A percentile compares a stretch with the other conserved stretches of the same genome.
Evolutionary conservation across 1,284 basidiomycete species (phyloP).

Genomic region (Fomitopsis pinicola): DNA sequence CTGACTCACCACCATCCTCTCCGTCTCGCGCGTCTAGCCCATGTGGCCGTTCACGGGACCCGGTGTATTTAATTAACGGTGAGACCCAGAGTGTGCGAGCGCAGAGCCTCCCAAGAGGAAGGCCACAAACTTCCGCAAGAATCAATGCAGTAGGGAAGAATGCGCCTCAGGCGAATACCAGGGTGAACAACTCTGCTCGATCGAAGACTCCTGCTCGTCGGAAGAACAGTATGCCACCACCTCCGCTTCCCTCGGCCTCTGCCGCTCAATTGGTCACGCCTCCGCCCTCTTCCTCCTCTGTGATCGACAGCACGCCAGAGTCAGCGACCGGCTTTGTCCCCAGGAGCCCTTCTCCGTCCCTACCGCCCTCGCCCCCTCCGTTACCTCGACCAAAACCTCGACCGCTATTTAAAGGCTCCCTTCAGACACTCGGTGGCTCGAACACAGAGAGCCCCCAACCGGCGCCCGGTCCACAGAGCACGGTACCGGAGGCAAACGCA

Average conservation of each 20-base stretch:
- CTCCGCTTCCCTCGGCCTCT: slow-evolving; percentile 1
- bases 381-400: slow-evolving; percentile 8
- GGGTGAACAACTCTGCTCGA: background rate
- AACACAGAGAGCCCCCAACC: background rate
- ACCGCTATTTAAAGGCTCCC: background rate
- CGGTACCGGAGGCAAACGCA: background rate
- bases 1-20: slow-evolving; percentile 23
- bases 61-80: slow-evolving; percentile 2
- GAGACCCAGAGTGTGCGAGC: slow-evolving; percentile 3
- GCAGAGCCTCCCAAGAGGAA: background rate
- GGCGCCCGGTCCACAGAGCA: background rate
- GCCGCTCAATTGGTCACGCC: slow-evolving; percentile 31
- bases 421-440: background rate
- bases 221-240: background rate
- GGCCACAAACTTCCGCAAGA: slow-evolving; percentile 4
- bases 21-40: slow-evolving; percentile 9
- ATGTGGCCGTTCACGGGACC: slow-evolving; percentile 9
- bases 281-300: slow-evolving; percentile 34
- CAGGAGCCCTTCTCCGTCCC: slow-evolving; percentile 17
- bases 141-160: background rate
- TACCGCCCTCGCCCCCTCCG: slow-evolving; percentile 7
- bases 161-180: background rate
- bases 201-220: background rate
- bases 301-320: slow-evolving; percentile 16
- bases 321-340: slow-evolving; percentile 15